Base-by-base conservation (phyloP, 2,329 filamentous ascomycete genomes). In the Alternaria hordeiaustralica region DNA sequence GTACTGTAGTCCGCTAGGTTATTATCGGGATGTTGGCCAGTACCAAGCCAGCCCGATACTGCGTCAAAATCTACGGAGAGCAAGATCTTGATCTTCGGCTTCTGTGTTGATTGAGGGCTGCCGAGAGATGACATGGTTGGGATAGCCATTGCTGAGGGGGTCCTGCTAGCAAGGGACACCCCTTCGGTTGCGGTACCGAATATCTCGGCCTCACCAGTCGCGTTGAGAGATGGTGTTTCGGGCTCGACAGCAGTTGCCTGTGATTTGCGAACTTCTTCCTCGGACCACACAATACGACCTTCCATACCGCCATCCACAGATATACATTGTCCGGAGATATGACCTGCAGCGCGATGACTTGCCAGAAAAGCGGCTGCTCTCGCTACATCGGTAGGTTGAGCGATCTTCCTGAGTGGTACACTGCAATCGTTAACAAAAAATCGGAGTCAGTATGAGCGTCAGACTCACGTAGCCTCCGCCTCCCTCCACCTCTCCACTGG, bases 21-120 rank as follows among this genome's bases (percentile, higher is more conserved):
- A 70, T 88, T 88, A 57, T 83, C 82, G 5, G 83, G 81, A 58
- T 83, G 81, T 28, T 81, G 78, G 57, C 86, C 86, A 5, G 87
- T 89, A 15, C 87, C 87, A 4, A 89, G 80, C 81, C 86, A 89
- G 55, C 87, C 87, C 1, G 86, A 87, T 3, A 89, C 83, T 12
- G 87, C 87, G 64, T 89, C 87, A 60, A 88, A 85, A 71, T 88
- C 87, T 6, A 84, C 75, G 3, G 81, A 82, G 15, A 81, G 67
- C 33, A 80, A 73, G 33, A 83, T 73, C 51, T 81, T 82, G 68
- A 83, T 79, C 54, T 73, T 80, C 9, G 70, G 71, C 26, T 64
- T 71, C 12, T 13, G 5, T n/a, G 3, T 33, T 58, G 45, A 5
- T 20, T 46, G 58, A 47, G 57, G 5, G 11, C 44, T 10, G 18